Conservation (phyloP, 169 alveolate genomes). For the Plasmodium sp. region DNA sequence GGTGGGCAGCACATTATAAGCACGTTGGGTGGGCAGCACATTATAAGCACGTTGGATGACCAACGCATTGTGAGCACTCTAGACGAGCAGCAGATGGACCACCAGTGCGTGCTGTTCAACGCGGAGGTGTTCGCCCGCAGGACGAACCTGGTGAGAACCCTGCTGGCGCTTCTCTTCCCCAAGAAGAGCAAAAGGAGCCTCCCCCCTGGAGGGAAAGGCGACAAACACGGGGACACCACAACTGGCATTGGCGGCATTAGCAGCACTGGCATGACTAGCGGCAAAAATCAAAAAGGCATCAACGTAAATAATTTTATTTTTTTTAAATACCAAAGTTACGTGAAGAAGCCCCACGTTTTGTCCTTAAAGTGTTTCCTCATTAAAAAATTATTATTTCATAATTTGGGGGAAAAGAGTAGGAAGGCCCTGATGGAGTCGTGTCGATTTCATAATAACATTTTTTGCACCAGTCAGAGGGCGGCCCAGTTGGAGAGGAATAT, state of each 20-base stretch:
- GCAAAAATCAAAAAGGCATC: neutral
- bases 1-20: too few species aligned
- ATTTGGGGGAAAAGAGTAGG: slow-evolving; percentile 8
- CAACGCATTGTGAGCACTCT: neutral
- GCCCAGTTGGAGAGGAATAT: slow-evolving; percentile 34
- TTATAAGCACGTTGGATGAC: too few species aligned
- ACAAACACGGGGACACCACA: slow-evolving; percentile 2
- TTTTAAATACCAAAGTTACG: slow-evolving; percentile 39
- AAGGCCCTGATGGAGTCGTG: slow-evolving; percentile 37
- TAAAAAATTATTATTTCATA: slow-evolving; percentile 51
- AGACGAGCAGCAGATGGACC: neutral
- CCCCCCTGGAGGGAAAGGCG: neutral
- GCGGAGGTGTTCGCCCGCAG: slow-evolving; percentile 28
- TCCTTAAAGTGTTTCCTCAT: slow-evolving; percentile 45
- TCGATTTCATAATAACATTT: slow-evolving; percentile 38
- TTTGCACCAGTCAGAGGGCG: slow-evolving; percentile 34
- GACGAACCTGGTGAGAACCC: slow-evolving; percentile 6
- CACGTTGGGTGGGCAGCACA: too few species aligned
- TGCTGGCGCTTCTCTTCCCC: neutral
- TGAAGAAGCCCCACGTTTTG: slow-evolving; percentile 41
- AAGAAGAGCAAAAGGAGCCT: neutral
- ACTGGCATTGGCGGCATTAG: neutral
- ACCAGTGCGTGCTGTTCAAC: slow-evolving; percentile 4
- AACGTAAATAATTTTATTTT: slow-evolving; percentile 64
- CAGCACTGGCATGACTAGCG: neutral